Base-by-base conservation (phyloP, 2,329 filamentous ascomycete species). In the Rhexocercosporidium sp. region DNA sequence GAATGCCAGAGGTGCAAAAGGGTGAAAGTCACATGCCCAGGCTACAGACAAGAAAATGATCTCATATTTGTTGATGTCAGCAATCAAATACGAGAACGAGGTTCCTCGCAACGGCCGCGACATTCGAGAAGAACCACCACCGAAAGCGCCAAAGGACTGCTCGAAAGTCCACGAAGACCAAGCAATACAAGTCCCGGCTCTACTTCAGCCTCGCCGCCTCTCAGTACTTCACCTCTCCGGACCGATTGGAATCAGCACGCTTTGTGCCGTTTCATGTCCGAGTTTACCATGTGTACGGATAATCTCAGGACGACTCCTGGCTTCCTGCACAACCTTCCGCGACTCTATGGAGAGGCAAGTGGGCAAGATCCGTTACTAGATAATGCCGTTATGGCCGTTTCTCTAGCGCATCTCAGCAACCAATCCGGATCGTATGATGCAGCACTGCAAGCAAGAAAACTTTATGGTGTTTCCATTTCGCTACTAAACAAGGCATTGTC, bases 11-110 rank as follows among this genome's bases (percentile, higher is more conserved):
- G 54, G 4, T 57, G 54, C 11, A 34, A 37, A 27, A 57, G 54
- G 34, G 54, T 57, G 3, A 57, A 57, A 39, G 54, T 57, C 34
- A 25, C 31, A 57, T 57, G 54, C 16, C 54, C 54, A 16, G 54
- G 54, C 41, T 57, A 57, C 31, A 22, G 54, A 18, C 34, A 57
- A 3, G 54, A 57, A 22, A 39, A 37, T 25, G 20, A 41, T 57
- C 54, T 57, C 31, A 57, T 57, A 16, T 57, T 57, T 20, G 54
- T 57, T 14, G 54, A 57, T 41, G 54, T 57, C 34, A 57, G 34
- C 31, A 57, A 57, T 27, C 34, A 57, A 27, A 37, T 57, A 39
- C 31, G 54, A 41, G 54, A 57, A 39, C 54, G 54, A 57, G 54
- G 54, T 16, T 37, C 20, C 34, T 12, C 31, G 1, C 54, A 57